Percentiles rank a stretch among this genome's conserved stretches.
phyloP scores from a whole-genome alignment of 257 asterid genomes.

The Capsicum rhomboideum region DNA sequence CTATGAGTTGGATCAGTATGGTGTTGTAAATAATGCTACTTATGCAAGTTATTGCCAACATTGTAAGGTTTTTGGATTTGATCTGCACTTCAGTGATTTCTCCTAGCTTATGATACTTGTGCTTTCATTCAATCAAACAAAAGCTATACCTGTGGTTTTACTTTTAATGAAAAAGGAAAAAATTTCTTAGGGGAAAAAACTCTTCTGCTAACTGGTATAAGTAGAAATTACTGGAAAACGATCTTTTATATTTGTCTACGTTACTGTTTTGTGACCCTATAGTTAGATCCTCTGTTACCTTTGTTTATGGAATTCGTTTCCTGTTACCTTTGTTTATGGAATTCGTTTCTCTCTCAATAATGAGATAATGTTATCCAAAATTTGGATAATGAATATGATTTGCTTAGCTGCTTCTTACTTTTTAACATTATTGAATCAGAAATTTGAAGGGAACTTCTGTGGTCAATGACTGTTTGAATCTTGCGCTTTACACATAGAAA shows the following conservation, averaged over 20 bases:
- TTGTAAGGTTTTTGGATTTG: slow-evolving; percentile 41
- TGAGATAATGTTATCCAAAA: not conserved
- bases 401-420: not conserved
- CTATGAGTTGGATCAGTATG: slow-evolving; percentile 90
- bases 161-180: not conserved
- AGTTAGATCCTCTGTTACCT: too few species aligned
- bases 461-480: not conserved
- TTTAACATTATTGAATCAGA: not conserved
- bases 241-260: not conserved
- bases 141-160: not conserved
- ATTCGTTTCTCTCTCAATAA: not conserved
- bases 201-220: not conserved
- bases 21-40: slow-evolving; percentile 83
- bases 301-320: too few species aligned
- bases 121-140: not conserved
- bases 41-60: slow-evolving; percentile 92
- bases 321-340: not conserved
- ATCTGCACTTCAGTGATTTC: not conserved
- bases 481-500: not conserved
- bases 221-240: not conserved
- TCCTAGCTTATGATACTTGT: not conserved
- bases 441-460: not conserved
- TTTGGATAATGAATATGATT: not conserved
- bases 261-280: not conserved
- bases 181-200: not conserved